phyloP scores from a whole-genome alignment of 768 basidiomycete genomes.

The Russula virescens region DNA sequence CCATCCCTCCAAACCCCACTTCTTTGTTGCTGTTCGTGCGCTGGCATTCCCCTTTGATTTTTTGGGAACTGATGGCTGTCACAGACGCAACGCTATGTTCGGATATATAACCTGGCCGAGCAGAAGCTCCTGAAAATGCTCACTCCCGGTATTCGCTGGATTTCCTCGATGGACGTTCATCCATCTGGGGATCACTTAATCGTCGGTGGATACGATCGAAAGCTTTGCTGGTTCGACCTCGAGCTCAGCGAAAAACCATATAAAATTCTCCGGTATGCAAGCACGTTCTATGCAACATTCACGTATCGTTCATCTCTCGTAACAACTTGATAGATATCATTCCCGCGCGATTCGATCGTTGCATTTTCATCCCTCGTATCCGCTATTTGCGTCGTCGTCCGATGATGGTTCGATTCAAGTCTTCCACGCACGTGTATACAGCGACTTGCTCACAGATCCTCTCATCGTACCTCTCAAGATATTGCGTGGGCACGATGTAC shows the following conservation, averaged over 20 bases:
- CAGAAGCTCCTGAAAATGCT: slow-evolving; percentile 94
- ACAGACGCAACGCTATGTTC: slow-evolving; percentile 94
- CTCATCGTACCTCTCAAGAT: slow-evolving; percentile 97
- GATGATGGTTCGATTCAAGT: slow-evolving; percentile 97
- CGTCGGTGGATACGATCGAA: slow-evolving; percentile 95
- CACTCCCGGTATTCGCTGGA: slow-evolving; percentile 93
- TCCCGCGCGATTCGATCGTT: slow-evolving; percentile 87
- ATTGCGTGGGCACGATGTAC: slow-evolving; percentile 81
- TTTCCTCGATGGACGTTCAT: slow-evolving; percentile 95
- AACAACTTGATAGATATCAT: slow-evolving; percentile 71
- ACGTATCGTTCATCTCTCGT: not conserved
- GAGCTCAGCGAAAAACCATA: slow-evolving; percentile 96
- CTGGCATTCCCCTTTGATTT: not conserved
- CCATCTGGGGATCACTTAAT: slow-evolving; percentile 95
- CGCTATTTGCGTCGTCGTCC: slow-evolving; percentile 92
- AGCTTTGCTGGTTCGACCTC: slow-evolving; percentile 98
- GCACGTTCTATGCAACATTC: slow-evolving; percentile 2
- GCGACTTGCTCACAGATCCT: slow-evolving; percentile 94
- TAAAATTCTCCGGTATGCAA: slow-evolving; percentile 77
- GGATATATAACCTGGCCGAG: slow-evolving; percentile 90
- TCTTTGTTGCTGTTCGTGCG: slow-evolving; percentile 88
- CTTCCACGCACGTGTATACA: slow-evolving; percentile 93
- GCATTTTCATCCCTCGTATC: slow-evolving; percentile 90
- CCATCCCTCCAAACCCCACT: slow-evolving; percentile 91
- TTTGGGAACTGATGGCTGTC: not conserved